These are phyloP conservation scores for Emiliania huxleyi DNA, from an alignment of 78 protist species.

Conservation along the genomic window DNA sequence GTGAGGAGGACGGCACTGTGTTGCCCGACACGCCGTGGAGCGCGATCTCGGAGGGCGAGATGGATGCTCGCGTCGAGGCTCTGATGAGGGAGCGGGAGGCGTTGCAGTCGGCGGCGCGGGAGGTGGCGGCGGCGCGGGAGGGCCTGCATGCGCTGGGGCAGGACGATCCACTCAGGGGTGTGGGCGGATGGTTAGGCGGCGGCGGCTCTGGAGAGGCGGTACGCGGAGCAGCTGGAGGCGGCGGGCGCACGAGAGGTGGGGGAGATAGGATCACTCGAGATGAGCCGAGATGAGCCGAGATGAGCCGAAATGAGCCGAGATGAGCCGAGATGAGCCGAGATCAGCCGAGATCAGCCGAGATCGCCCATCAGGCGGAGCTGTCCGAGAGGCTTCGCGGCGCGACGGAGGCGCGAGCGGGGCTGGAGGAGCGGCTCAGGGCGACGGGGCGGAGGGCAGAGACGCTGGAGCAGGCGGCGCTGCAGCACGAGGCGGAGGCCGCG, in stretches of 20 bases:
- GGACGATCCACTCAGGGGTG: too few relatives aligned
- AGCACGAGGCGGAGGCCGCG: neutral
- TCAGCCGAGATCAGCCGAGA: too few relatives aligned
- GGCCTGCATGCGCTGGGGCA: neutral
- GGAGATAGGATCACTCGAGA: too few relatives aligned
- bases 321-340: too few relatives aligned
- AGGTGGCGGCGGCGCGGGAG: neutral
- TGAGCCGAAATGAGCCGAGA: too few relatives aligned
- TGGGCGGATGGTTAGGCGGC: neutral
- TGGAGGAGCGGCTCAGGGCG: neutral
- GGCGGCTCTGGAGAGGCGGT: neutral
- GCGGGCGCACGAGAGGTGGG: neutral
- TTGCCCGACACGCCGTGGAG: neutral
- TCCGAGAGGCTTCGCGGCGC: neutral
- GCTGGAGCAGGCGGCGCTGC: neutral
- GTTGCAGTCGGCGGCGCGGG: neutral
- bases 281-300: too few relatives aligned
- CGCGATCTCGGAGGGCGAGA: neutral
- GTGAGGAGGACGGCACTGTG: too few relatives aligned
- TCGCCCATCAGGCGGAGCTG: neutral
- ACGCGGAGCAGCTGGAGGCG: neutral
- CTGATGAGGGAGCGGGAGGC: neutral
- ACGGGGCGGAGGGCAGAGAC: neutral
- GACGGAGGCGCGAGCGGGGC: neutral
- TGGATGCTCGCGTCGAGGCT: neutral